Conservation (phyloP, 1,139 yeast species). For the Pichia sp. region DNA sequence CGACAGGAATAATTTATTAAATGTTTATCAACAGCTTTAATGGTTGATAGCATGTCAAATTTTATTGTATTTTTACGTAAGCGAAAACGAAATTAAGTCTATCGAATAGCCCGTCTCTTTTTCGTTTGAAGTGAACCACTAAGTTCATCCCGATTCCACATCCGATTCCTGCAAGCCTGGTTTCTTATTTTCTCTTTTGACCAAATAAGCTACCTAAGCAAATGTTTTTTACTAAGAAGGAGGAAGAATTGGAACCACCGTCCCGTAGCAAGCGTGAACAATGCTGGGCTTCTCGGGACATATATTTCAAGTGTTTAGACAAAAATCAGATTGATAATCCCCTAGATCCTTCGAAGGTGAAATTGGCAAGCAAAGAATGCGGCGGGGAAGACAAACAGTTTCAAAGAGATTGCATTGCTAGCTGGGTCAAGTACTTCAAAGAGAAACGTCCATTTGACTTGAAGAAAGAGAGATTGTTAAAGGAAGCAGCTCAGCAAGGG, state of each 20-base stretch:
- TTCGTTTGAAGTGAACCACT: no score
- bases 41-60: no score
- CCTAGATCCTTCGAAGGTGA: constrained; percentile 34
- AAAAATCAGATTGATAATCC: constrained; percentile 49
- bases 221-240: constrained; percentile 18
- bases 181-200: no score
- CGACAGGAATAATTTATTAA: no score
- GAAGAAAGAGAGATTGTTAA: constrained; percentile 49
- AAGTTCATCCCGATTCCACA: no score
- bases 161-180: no score
- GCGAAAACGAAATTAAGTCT: background rate
- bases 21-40: no score
- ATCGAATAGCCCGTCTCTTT: background rate
- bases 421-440: constrained; percentile 69
- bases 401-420: constrained; percentile 53
- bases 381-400: constrained; percentile 43
- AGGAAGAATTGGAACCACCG: constrained; percentile 39
- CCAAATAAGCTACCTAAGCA: no score
- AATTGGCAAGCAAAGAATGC: constrained; percentile 39
- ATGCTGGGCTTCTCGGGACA: constrained; percentile 70
- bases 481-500: constrained; percentile 51
- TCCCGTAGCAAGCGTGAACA: constrained; percentile 49
- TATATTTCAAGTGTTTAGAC: constrained; percentile 56
- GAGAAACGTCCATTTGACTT: constrained; percentile 59
- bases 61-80: background rate